phyloP scores from a whole-genome alignment of 192 early-diverging fungal species.

The Thamnidium elegans region DNA sequence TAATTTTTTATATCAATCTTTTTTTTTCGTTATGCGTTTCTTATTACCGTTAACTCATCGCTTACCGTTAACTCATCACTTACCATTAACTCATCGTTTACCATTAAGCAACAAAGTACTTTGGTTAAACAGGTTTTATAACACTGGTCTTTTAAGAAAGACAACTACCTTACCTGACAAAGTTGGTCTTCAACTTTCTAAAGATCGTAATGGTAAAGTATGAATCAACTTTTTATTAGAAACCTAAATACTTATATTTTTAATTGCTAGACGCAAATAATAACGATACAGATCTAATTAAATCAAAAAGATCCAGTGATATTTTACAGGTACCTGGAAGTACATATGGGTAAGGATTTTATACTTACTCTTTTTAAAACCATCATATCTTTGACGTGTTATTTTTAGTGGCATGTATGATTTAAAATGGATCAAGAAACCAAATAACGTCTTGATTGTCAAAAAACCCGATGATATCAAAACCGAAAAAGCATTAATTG shows the following conservation, averaged over 20 bases:
- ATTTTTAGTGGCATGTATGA: constrained; percentile 45
- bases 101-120: too few relatives aligned
- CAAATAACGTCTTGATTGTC: constrained; percentile 73
- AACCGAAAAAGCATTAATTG: constrained; percentile 64
- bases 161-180: constrained; percentile 17
- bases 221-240: neutral
- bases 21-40: neutral
- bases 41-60: neutral
- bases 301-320: constrained; percentile 29
- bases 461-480: constrained; percentile 73
- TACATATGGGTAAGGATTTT: constrained; percentile 43
- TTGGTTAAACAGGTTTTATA: constrained; percentile 6
- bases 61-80: neutral
- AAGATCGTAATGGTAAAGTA: constrained; percentile 3
- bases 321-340: constrained; percentile 50
- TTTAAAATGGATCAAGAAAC: constrained; percentile 58
- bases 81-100: neutral
- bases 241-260: neutral
- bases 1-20: neutral
- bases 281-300: constrained; percentile 28
- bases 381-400: neutral
- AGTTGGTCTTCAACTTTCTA: constrained; percentile 12
- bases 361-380: too few relatives aligned
- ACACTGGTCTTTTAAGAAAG: constrained; percentile 13
- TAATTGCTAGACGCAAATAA: neutral